These are phyloP conservation scores for Colletotrichum melonis DNA, from an alignment of 2,329 filamentous ascomycete species.

Conservation along the genomic window DNA sequence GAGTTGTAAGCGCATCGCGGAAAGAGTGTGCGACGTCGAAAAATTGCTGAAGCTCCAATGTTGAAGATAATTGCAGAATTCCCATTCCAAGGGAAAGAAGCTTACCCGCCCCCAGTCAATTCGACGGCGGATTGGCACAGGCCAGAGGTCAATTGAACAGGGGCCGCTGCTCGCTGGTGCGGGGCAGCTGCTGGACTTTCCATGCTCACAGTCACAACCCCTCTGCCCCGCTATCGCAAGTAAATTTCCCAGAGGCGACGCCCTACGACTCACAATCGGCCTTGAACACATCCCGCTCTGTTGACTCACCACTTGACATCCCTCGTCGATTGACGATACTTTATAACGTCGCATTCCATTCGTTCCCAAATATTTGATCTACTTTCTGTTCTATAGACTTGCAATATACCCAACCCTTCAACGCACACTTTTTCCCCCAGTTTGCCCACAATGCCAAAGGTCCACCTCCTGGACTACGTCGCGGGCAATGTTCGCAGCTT, in stretches of 20 bases:
- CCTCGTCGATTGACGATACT: not conserved
- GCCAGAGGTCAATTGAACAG: constrained; percentile 7
- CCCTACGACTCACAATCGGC: constrained; percentile 8
- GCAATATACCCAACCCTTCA: not conserved
- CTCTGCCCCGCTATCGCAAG: constrained; percentile 42
- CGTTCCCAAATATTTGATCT: not conserved
- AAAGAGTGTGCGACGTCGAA: not conserved
- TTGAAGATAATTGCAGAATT: constrained; percentile 5
- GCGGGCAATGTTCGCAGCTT: constrained; percentile 96
- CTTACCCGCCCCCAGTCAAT: not conserved
- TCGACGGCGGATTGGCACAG: constrained; percentile 15
- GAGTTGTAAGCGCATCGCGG: not conserved
- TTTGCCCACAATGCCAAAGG: constrained; percentile 72
- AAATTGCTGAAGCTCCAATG: not conserved
- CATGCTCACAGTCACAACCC: constrained; percentile 17
- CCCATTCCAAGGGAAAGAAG: constrained; percentile 11
- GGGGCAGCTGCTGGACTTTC: constrained; percentile 15
- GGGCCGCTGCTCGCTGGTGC: constrained; percentile 28
- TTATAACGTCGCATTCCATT: constrained; percentile 19
- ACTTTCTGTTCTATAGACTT: not conserved
- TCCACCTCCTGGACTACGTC: constrained; percentile 87
- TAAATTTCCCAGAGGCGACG: constrained; percentile 31
- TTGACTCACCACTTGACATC: constrained; percentile 25
- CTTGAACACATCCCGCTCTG: not conserved
- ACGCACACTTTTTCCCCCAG: not conserved